These are phyloP conservation scores for Ganoderma meredithae DNA, from an alignment of 1,284 basidiomycete species.

Conservation along the genomic window DNA sequence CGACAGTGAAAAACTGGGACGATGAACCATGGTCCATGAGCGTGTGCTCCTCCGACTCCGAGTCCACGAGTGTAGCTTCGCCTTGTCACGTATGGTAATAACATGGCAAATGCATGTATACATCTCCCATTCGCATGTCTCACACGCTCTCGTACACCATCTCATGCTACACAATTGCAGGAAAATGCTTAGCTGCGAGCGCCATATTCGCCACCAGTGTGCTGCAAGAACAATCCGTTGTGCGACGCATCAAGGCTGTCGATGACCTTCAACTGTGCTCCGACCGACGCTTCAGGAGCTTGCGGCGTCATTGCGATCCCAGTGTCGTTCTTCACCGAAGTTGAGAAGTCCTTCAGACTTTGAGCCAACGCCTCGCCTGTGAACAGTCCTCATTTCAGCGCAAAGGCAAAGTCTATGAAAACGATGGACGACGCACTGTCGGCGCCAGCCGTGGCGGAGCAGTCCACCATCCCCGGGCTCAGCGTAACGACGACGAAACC, in stretches of 20 bases:
- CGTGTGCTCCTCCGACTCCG: too few relatives aligned
- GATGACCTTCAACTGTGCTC: background rate
- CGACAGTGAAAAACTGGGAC: too few relatives aligned
- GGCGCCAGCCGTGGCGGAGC: conserved; percentile 15
- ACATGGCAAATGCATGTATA: too few relatives aligned
- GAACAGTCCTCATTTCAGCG: background rate
- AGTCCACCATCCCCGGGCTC: conserved; percentile 48
- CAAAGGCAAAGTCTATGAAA: too few relatives aligned
- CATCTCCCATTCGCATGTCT: too few relatives aligned
- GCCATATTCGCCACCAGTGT: background rate
- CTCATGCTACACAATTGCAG: too few relatives aligned
- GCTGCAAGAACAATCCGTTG: conserved; percentile 2
- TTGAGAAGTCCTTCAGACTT: background rate
- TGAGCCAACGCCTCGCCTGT: background rate
- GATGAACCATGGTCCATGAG: too few relatives aligned
- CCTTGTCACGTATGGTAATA: too few relatives aligned
- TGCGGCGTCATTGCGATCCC: background rate
- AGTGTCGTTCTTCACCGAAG: background rate
- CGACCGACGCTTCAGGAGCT: background rate
- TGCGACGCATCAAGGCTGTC: background rate
- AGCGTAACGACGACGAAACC: conserved; percentile 47
- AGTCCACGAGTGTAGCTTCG: too few relatives aligned
- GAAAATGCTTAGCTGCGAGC: background rate
- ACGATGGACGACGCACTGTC: background rate
- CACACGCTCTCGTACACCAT: too few relatives aligned